Evolutionary conservation across 106 monocot species (phyloP), one percentile per base, ranked within the genome.

Genomic region (Hemerocallis citrina): DNA sequence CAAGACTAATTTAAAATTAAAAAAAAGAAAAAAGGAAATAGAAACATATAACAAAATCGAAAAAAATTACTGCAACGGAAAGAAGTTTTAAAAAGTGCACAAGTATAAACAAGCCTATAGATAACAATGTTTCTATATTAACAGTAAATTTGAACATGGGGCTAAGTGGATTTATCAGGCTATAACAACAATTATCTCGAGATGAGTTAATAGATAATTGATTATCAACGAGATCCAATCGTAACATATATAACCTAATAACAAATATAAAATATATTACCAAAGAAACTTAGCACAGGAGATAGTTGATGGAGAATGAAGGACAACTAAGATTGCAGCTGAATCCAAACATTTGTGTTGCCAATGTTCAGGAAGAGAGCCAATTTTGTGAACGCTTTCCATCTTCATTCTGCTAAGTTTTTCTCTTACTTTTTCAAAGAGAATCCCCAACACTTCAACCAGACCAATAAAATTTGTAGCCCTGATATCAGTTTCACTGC

Each of bases 371-470:
- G 64, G 65, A 10, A 41, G 15, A 9, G 24, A 66, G 23, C 80
- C 80, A 46, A 59, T 67, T 30, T 34, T 64, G 1, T 55, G 37
- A 5, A 68, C 32, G 40, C 36, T 54, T 43, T 52, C 60, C 8
- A 31, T 28, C 22, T 63, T 81, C 59, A 66, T 76, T 40, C 21
- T 41, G 63, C 12, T 34, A 12, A 79, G 60, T 72, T 65, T 81
- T 33, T 57, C 68, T 60, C 75, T 85, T 48, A 86, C 65, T 72
- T 89, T 89, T 47, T 74, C 89, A 63, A 90, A 59, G 16, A 95
- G 69, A 62, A 84, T 50, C 23, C 66, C 62, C 55, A 95, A 63
- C n/a, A 78, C 28, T 68, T 75, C 42, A 46, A 80, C 23, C 34
- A 70, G 52, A 48, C 61, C 67, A 62, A 20, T 35, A 56, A 16